Percentiles rank a stretch among this genome's conserved stretches.
phyloP scores from a whole-genome alignment of 75 land plant species.

The Sequoiadendron giganteum region DNA sequence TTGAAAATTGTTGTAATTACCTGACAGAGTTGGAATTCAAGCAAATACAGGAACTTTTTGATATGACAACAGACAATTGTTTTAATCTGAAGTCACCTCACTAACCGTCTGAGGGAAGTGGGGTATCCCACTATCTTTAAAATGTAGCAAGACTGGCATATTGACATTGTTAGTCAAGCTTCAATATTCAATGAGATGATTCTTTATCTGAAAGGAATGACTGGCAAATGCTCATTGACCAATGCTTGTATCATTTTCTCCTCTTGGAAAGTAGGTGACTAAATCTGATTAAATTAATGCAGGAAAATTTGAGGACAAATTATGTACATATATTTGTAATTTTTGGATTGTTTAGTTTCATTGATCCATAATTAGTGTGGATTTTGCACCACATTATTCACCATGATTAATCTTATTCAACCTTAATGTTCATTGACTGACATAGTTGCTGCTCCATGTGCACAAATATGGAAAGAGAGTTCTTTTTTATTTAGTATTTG shows the following conservation, averaged over 20 bases:
- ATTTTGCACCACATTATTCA: too few species aligned
- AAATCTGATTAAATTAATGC: neutral
- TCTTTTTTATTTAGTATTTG: too few species aligned
- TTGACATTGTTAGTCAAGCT: neutral
- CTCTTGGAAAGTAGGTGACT: neutral
- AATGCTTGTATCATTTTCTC: neutral
- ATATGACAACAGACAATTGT: constrained; percentile 81
- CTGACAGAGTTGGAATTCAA: constrained; percentile 70
- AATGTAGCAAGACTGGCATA: neutral
- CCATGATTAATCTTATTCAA: too few species aligned
- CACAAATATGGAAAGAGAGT: too few species aligned
- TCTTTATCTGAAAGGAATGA: neutral
- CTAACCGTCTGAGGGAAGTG: neutral
- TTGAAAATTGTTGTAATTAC: neutral
- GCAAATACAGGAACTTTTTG: constrained; percentile 76
- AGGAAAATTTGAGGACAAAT: neutral
- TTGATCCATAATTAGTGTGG: too few species aligned
- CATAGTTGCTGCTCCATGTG: too few species aligned
- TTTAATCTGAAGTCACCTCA: constrained; percentile 75
- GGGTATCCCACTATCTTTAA: neutral
- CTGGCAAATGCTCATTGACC: neutral
- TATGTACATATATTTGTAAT: neutral
- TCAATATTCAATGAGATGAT: neutral
- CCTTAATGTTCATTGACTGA: too few species aligned
- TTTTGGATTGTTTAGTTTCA: neutral